Conservation (phyloP, 495 filamentous ascomycete genomes). For the Daldinia childiae region DNA sequence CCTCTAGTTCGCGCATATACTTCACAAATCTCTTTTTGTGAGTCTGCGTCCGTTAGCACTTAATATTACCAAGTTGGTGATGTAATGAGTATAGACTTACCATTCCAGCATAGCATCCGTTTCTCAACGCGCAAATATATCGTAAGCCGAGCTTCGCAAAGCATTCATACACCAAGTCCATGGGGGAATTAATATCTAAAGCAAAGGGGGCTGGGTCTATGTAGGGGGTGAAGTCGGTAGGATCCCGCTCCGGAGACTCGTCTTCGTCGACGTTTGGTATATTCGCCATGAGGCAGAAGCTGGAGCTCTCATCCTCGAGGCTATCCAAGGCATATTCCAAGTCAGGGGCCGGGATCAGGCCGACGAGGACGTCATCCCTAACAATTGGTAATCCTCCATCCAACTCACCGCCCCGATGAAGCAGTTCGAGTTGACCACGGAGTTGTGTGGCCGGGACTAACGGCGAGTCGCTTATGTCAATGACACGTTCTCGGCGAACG, state of each 20-base stretch:
- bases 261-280: constrained; percentile 65
- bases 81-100: constrained; percentile 60
- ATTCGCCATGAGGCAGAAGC: constrained; percentile 82
- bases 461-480: constrained; percentile 85
- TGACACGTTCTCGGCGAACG: constrained; percentile 75
- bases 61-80: background rate
- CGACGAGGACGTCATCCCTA: constrained; percentile 79
- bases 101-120: constrained; percentile 88
- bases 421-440: constrained; percentile 77
- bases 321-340: constrained; percentile 92
- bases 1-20: constrained; percentile 84
- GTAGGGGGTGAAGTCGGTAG: constrained; percentile 85
- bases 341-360: constrained; percentile 92
- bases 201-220: constrained; percentile 93
- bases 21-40: constrained; percentile 98
- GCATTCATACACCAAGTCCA: constrained; percentile 96
- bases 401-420: constrained; percentile 87
- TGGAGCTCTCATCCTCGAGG: constrained; percentile 75
- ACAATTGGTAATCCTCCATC: constrained; percentile 93
- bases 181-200: constrained; percentile 87
- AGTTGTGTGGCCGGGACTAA: constrained; percentile 78
- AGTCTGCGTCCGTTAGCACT: constrained; percentile 56
- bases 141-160: constrained; percentile 94
- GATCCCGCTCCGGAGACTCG: constrained; percentile 67
- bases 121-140: constrained; percentile 87